Conservation (phyloP, 148 eudicot species). For the Salicornia ramosissima region DNA sequence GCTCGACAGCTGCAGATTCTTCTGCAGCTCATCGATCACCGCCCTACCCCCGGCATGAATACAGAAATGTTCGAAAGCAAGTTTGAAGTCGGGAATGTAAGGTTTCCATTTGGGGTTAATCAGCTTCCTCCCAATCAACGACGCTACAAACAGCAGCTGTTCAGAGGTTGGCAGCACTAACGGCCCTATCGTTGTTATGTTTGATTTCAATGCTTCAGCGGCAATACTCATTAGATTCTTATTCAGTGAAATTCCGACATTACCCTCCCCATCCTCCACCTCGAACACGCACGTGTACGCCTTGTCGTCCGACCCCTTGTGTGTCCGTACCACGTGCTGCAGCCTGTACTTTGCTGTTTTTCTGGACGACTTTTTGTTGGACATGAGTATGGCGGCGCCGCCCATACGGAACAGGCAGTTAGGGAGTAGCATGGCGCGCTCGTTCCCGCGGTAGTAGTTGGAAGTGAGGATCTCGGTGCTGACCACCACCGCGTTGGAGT, state of each 20-base stretch:
- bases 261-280: conserved; percentile 35
- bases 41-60: conserved; percentile 56
- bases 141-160: conserved; percentile 33
- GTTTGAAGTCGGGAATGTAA: conserved; percentile 46
- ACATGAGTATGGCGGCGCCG: conserved; percentile 39
- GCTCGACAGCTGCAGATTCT: conserved; percentile 29
- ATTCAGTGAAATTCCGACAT: conserved; percentile 32
- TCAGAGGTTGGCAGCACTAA: conserved; percentile 45
- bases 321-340: conserved; percentile 45
- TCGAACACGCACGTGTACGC: conserved; percentile 38
- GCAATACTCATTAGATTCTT: conserved; percentile 45
- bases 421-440: conserved; percentile 53
- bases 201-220: conserved; percentile 37
- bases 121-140: conserved; percentile 31
- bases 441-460: conserved; percentile 34
- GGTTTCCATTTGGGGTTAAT: conserved; percentile 28
- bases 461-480: conserved; percentile 52
- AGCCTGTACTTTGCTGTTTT: conserved; percentile 40
- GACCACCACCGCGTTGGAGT: conserved; percentile 36
- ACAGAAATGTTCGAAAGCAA: conserved; percentile 57
- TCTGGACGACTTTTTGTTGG: conserved; percentile 31
- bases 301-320: conserved; percentile 41
- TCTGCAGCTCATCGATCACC: conserved; percentile 54
- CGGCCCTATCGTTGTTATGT: conserved; percentile 44
- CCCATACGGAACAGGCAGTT: conserved; percentile 56